Evolutionary conservation across 2,329 filamentous ascomycete genomes (phyloP), one percentile per base, ranked within the genome.

Genomic region (Cryphonectria parasitica): DNA sequence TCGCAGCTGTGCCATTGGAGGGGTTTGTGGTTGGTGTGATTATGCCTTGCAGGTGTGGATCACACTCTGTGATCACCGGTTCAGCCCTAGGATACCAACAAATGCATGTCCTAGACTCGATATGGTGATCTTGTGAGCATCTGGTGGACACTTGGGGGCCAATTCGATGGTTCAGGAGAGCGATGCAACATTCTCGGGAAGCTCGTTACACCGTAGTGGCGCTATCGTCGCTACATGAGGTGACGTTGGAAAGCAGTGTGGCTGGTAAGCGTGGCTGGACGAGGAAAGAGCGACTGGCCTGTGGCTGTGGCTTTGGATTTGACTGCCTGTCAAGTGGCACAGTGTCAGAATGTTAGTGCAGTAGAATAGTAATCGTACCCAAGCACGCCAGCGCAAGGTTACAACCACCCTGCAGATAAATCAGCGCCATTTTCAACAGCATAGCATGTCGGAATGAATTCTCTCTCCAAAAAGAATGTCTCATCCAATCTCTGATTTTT

Each of bases 51-150:
- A 64, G 49, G 52, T 31, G 45, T 64, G 61, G 61, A 36, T 52
- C 67, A 54, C 10, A 19, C 31, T 34, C 64, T 22, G 64, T 67
- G n/a, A 69, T 64, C 70, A 70, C 64, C 70, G 43, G 49, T 67
- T 72, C 70, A 72, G 67, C 70, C 67, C 64, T 71, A 71, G 49
- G 65, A 49, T 72, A 63, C 67, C 70, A 67, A 64, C 22, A 58
- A 15, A 31, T 49, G 64, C 68, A 70, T 45, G 52, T 60, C 56
- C 60, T 65, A 72, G 69, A 52, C 68, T 58, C 45, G 60, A 62
- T 67, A 5, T 43, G 63, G 62, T 39, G 28, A 60, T 62, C 52
- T 34, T 25, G 34, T 52, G 43, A 62, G 54, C 25, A 25, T 61
- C 28, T 56, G 25, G 56, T 15, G 36, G 64, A 34, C 36, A 49